Conservation (phyloP, 176 grass and related monocot species). For the Carex littledalei region DNA sequence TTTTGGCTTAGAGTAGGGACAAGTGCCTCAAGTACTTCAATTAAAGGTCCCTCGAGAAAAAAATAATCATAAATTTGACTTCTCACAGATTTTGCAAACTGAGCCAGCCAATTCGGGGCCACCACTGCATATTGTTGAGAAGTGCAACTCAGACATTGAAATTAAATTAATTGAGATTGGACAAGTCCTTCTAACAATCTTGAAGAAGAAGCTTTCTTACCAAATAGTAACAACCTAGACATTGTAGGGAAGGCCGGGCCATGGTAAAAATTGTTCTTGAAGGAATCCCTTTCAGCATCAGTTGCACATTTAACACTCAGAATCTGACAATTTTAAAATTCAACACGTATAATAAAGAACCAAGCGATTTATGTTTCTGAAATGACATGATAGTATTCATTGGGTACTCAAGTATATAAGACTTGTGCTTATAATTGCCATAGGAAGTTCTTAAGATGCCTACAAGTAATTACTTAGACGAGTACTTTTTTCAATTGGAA, state of each 20-base stretch:
- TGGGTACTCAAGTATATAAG: neutral
- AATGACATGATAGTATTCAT: neutral
- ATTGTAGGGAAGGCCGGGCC: conserved; percentile 77
- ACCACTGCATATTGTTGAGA: conserved; percentile 52
- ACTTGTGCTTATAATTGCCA: neutral
- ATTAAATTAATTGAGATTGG: neutral
- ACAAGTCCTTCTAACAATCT: conserved; percentile 5
- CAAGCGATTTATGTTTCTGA: conserved; percentile 15
- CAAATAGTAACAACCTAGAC: conserved; percentile 64
- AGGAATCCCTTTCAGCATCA: conserved; percentile 45
- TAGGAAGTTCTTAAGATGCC: conserved; percentile 4
- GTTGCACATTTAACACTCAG: conserved; percentile 27
- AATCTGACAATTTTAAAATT: conserved; percentile 57
- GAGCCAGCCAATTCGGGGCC: conserved; percentile 63
- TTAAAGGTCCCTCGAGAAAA: conserved; percentile 75
- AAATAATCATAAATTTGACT: conserved; percentile 85
- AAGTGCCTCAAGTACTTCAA: conserved; percentile 72
- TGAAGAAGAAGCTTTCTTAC: conserved; percentile 39
- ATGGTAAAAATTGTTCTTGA: conserved; percentile 58
- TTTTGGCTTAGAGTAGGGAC: conserved; percentile 62
- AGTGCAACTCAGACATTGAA: conserved; percentile 20
- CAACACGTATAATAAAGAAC: conserved; percentile 20
- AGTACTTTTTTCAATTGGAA: neutral
- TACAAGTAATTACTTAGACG: neutral
- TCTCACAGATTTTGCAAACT: conserved; percentile 41